Evolutionary conservation across 73 alveolate genomes (phyloP), one percentile per base, ranked within the genome.

Genomic region (Paramecium sonneborni): DNA sequence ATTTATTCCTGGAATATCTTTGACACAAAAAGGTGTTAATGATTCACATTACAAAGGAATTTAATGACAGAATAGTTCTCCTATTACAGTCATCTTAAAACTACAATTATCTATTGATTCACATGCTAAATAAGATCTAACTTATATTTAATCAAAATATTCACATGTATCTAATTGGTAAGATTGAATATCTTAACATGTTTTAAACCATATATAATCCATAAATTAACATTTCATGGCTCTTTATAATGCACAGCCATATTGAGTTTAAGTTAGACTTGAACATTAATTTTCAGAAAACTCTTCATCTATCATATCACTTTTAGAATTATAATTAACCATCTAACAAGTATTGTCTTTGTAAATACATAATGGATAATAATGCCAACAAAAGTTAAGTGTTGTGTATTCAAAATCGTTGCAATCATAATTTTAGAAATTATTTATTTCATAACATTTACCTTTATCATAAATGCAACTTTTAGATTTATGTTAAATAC

Each of bases 1-100:
- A 1, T 72, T 12, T 1, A 72, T 15, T 3, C 86, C 86, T n/a
- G 86, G 86, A 72, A 72, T 72, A 72, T 72, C 86, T 6, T 34
- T 34, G 15, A 37, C 57, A 37, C 86, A 72, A 15, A 72, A 72
- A 1, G 86, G 44, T 1, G 55, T 30, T 14, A 72, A n/a, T 15
- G 24, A 9, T 18, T 72, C 86, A 72, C 86, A 72, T 34, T 23
- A 1, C 18, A 72, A 72, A 3, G 86, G 55, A 37, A 12, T 34
- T 14, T 10, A 9, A 18, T 72, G 32, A 72, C 86, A 72, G 12
- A 72, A 72, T 34, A 23, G 12, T 2, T 30, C 57, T 7, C 58
- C 86, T 72, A 8, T 28, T 0, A 5, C 10, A 15, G 86, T 72
- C 57, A 38, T 72, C 0, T 34, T 21, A 34, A 72, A 72, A 12